phyloP scores from a whole-genome alignment of 495 filamentous ascomycete species.

The Penicillium lividum region DNA sequence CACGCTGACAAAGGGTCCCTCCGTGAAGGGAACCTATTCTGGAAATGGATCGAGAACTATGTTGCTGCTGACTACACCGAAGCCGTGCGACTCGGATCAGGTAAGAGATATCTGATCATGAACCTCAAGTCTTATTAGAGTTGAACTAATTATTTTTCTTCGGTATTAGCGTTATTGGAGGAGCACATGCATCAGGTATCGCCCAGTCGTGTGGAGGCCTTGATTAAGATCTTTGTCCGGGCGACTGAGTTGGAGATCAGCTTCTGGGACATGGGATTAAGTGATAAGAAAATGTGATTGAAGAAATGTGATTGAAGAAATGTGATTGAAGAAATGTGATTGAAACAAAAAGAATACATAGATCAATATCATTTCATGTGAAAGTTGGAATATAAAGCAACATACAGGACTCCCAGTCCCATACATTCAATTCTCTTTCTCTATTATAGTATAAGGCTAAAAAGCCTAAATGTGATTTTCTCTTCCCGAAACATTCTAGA shows the following conservation, averaged over 20 bases:
- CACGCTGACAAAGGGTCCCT: constrained; percentile 53
- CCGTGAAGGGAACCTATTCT: constrained; percentile 75
- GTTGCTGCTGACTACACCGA: constrained; percentile 72
- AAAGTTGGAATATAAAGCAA: too few relatives aligned
- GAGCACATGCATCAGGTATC: constrained; percentile 68
- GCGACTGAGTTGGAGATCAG: constrained; percentile 88
- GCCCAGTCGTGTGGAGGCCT: constrained; percentile 71
- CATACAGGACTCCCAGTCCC: too few relatives aligned
- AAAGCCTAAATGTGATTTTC: background rate
- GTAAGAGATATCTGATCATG: constrained; percentile 41
- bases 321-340: too few relatives aligned
- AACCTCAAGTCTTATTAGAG: constrained; percentile 8
- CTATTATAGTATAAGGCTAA: too few relatives aligned
- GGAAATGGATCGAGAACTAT: constrained; percentile 89
- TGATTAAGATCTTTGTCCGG: constrained; percentile 80
- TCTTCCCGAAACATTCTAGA: background rate
- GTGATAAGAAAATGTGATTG: constrained; percentile 28
- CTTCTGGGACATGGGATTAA: constrained; percentile 83
- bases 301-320: too few relatives aligned
- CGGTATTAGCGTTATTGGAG: constrained; percentile 64
- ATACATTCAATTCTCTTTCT: too few relatives aligned
- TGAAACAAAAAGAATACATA: background rate
- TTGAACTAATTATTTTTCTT: constrained; percentile 21
- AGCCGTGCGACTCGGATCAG: constrained; percentile 65
- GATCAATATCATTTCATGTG: too few relatives aligned